Evolutionary conservation across 371 early-diverging fungal genomes (phyloP), one percentile per base, ranked within the genome.

Genomic region (Mortierella sp.): DNA sequence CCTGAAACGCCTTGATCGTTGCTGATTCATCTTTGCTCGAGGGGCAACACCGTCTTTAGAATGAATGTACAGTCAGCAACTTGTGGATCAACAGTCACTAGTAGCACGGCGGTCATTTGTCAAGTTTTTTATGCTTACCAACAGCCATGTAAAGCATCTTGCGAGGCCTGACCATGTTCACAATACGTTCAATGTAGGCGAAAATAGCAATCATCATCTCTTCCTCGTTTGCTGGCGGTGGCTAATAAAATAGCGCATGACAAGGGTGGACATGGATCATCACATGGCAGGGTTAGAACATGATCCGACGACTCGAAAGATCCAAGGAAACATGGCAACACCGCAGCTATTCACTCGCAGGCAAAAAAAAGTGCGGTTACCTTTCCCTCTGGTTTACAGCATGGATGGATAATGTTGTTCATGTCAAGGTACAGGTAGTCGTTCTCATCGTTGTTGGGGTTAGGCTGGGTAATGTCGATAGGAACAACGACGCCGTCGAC

Each of bases 351-450:
- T 39, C 10, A 39, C 14, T 14, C 14, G 39, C 39, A 39, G 8
- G 39, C n/a, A n/a, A n/a, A n/a, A n/a, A 14, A 10, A 39, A 16
- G 7, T 12, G 45, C 24, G 25, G 56, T 41, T 80, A 86, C 93
- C 80, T 95, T 93, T 68, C 91, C 89, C 70, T 96, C 95, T 4
- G 98, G 96, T 73, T 98, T 97, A 70, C 94, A 94, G 81, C 99
- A 99, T 37, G 95, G 96, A 81, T 99, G 99, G 79, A 99, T 95
- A 85, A 99, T 97, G 57, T 98, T 99, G 81, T 99, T 99, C 95
- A 99, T 97, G 78, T 99, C 99, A 60, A 99, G 82, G 81, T 99
- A 99, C 34, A 99, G 83, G 81, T 96, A 96, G 81, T 99, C 99
- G 67, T 90, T 91, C 76, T 97, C 97, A 19, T 87, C 84, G 25